Evolutionary conservation across 805 yeast genomes (phyloP), one percentile per base, ranked within the genome.

Genomic region (Lipomyces starkeyi): DNA sequence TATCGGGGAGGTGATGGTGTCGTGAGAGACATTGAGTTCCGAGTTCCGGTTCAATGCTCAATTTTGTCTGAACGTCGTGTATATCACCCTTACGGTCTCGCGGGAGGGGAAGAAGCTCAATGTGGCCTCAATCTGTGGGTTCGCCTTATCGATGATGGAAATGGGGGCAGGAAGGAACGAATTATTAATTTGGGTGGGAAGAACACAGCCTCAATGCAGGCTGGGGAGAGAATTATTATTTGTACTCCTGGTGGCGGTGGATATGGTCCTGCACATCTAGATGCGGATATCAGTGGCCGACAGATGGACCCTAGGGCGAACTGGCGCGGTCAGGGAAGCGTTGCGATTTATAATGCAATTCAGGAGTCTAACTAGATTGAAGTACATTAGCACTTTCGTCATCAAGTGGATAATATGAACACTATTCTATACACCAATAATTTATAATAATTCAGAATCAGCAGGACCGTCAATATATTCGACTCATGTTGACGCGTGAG

Each of bases 211-310:
- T 74, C 80, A 11, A 82, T 87, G 64, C 73, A 79, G 17, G 77
- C 83, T 3, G 95, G 95, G 2, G 97, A 91, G 73, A 81, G 90
- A 61, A 76, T 91, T 49, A 77, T 87, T 7, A 86, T 91, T 49
- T 77, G 81, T 73, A 91, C 97, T 0, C 97, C 97, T 1, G 97
- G 97, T 57, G 97, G 95, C 40, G 97, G 95, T 57, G 97, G 93
- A 0, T 91, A 83, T 77, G 96, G 96, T 47, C 52, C 68, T 14
- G 55, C 58, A 22, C 65, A 70, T 37, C 35, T 55, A 14, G 62
- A 58, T 14, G 69, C 68, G n/a, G 72, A 59, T 9, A 4, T 53
- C 17, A 9, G 34, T 53, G 63, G 27, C 22, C 17, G 61, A 13
- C 25, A 40, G 25, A 14, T 5, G 2, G 73, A 71, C 60, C 64